These are phyloP conservation scores for Dictyostelium firmibasis DNA, from an alignment of 78 protist species.

Conservation along the genomic window DNA sequence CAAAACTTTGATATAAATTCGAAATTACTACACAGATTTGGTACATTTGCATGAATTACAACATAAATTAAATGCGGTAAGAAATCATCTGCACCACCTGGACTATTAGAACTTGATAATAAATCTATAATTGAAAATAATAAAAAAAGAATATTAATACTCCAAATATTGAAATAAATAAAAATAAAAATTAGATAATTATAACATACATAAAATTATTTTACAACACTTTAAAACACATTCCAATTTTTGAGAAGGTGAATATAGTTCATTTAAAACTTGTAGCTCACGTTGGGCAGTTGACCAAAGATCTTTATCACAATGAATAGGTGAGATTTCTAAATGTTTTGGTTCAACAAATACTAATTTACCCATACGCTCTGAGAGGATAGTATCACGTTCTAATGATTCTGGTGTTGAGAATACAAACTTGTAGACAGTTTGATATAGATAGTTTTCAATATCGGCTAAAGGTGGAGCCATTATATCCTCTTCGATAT, in stretches of 20 bases:
- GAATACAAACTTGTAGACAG: constrained; percentile 41
- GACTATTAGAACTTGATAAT: constrained; percentile 40
- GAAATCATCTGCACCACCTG: constrained; percentile 91
- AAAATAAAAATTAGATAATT: not conserved
- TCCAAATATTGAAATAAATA: too few species aligned
- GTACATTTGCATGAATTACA: constrained; percentile 88
- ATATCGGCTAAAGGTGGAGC: constrained; percentile 37
- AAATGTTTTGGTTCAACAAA: constrained; percentile 70
- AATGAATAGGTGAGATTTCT: constrained; percentile 42
- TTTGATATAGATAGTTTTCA: constrained; percentile 64
- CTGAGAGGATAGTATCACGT: constrained; percentile 23
- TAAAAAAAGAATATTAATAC: not conserved
- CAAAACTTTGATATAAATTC: constrained; percentile 73
- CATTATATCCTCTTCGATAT: constrained; percentile 10
- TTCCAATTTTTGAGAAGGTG: constrained; percentile 74
- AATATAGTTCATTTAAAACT: constrained; percentile 39
- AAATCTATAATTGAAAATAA: not conserved
- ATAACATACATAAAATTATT: constrained; percentile 8
- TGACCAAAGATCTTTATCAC: constrained; percentile 62
- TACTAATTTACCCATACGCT: constrained; percentile 26
- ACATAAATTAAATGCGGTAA: constrained; percentile 89
- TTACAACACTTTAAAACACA: constrained; percentile 67
- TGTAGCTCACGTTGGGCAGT: constrained; percentile 53
- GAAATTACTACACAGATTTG: constrained; percentile 77
- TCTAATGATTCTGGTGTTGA: constrained; percentile 45